phyloP scores from a whole-genome alignment of 345 rosid species.

The Gossypium ekmanianum region DNA sequence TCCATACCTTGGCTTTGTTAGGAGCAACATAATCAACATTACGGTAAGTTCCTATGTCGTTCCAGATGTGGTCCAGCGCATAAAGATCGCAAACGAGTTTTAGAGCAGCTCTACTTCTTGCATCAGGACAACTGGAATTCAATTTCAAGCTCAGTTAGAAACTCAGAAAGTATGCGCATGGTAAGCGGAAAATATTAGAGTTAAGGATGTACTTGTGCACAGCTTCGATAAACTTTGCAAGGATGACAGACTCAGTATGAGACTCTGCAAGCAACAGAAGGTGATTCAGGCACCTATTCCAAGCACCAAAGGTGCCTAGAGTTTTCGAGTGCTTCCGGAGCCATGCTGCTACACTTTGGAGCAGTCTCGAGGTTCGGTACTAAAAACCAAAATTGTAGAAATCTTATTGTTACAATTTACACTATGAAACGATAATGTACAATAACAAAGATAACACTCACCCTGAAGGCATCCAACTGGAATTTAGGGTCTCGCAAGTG shows the following conservation, averaged over 20 bases:
- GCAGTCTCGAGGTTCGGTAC: slow-evolving; percentile 94
- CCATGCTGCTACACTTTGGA: slow-evolving; percentile 81
- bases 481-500: slow-evolving; percentile 91
- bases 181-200: background rate
- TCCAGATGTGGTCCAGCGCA: slow-evolving; percentile 90
- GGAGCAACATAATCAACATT: slow-evolving; percentile 94
- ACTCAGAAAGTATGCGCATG: background rate
- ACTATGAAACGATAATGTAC: background rate
- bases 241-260: slow-evolving; percentile 89
- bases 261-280: slow-evolving; percentile 94
- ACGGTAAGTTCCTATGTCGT: slow-evolving; percentile 86
- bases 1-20: slow-evolving; percentile 92
- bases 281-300: slow-evolving; percentile 99
- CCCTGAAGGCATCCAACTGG: slow-evolving; percentile 96
- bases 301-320: slow-evolving; percentile 87
- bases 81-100: slow-evolving; percentile 93
- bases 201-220: slow-evolving; percentile 60
- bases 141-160: slow-evolving; percentile 12
- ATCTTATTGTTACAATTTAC: background rate
- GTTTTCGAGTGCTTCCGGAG: slow-evolving; percentile 72
- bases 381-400: slow-evolving; percentile 25
- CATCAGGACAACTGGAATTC: slow-evolving; percentile 72
- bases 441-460: slow-evolving; percentile 34
- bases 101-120: slow-evolving; percentile 59
- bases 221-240: slow-evolving; percentile 79